phyloP scores from a whole-genome alignment of 163 green algal genomes.

The Scenedesmus sp. region DNA sequence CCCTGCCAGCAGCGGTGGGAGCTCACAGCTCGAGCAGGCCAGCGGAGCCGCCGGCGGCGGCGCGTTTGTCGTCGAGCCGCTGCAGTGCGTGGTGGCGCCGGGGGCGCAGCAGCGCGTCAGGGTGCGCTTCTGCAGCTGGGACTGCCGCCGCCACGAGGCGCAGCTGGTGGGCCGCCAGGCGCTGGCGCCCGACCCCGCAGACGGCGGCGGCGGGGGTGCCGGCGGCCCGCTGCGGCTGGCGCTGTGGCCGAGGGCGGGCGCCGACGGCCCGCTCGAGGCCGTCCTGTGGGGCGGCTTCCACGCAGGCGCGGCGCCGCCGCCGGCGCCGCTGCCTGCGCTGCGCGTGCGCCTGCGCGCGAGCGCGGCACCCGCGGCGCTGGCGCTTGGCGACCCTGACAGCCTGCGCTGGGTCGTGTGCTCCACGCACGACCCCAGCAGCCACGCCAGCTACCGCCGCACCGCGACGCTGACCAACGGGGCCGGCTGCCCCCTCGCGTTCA shows the following conservation, averaged over 20 bases:
- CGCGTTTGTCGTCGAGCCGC: conserved; percentile 1
- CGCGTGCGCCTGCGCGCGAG: neutral
- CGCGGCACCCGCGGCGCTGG: conserved; percentile 43
- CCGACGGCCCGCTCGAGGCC: no score
- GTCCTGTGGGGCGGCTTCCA: conserved; percentile 55
- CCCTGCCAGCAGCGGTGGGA: neutral
- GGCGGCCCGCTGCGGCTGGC: no score
- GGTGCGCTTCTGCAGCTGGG: conserved; percentile 8
- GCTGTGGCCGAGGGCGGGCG: neutral
- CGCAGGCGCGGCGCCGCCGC: conserved; percentile 34
- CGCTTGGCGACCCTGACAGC: conserved; percentile 51
- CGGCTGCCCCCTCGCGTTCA: conserved; percentile 56
- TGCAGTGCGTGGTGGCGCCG: neutral
- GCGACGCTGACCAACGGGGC: conserved; percentile 61
- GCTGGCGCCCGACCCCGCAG: neutral
- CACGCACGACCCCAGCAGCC: conserved; percentile 47
- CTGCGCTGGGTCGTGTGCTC: conserved; percentile 48
- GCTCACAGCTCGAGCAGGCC: neutral
- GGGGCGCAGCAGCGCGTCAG: conserved; percentile 26
- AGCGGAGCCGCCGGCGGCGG: neutral
- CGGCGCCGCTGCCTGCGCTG: neutral
- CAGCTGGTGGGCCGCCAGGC: conserved; percentile 11
- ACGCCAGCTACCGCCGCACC: conserved; percentile 52
- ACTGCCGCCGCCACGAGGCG: neutral
- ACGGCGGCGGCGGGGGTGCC: neutral